phyloP scores from a whole-genome alignment of 306 rosid genomes.

The Corylus heterophylla region DNA sequence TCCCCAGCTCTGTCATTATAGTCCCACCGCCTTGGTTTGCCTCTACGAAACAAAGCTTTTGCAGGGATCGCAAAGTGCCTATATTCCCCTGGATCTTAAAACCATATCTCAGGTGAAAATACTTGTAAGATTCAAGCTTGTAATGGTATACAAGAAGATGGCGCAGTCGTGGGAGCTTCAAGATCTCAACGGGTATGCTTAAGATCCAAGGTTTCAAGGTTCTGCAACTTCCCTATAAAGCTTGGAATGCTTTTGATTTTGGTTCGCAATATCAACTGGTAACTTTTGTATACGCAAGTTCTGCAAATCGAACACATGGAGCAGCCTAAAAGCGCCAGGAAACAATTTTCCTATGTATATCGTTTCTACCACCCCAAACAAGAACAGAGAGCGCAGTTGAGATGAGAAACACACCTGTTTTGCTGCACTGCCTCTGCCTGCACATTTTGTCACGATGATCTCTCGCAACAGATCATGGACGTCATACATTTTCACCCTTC shows the following conservation, averaged over 20 bases:
- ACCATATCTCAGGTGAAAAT: slow-evolving; percentile 40
- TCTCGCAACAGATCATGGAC: slow-evolving; percentile 59
- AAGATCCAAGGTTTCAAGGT: slow-evolving; percentile 51
- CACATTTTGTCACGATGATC: slow-evolving; percentile 44
- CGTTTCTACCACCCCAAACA: slow-evolving; percentile 41
- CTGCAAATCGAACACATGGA: slow-evolving; percentile 45
- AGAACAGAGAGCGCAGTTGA: slow-evolving; percentile 55
- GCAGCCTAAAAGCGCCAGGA: slow-evolving; percentile 43
- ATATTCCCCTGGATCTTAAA: neutral
- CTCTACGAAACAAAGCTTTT: too few species aligned
- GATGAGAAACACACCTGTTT: slow-evolving; percentile 38
- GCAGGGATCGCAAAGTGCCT: too few species aligned
- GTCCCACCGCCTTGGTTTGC: too few species aligned
- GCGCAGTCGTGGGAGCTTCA: slow-evolving; percentile 47
- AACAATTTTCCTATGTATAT: slow-evolving; percentile 21
- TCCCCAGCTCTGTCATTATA: too few species aligned
- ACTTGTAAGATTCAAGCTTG: slow-evolving; percentile 27
- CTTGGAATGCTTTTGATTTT: slow-evolving; percentile 43
- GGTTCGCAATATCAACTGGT: slow-evolving; percentile 36
- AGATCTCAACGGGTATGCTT: slow-evolving; percentile 40
- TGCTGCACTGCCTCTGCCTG: neutral
- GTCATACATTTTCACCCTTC: slow-evolving; percentile 31
- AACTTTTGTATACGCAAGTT: slow-evolving; percentile 35
- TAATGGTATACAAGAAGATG: slow-evolving; percentile 46
- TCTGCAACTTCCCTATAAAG: slow-evolving; percentile 44